Evolutionary conservation across 2,329 filamentous ascomycete species (phyloP), one percentile per base, ranked within the genome.

Genomic region (Colletotrichum eleusines): DNA sequence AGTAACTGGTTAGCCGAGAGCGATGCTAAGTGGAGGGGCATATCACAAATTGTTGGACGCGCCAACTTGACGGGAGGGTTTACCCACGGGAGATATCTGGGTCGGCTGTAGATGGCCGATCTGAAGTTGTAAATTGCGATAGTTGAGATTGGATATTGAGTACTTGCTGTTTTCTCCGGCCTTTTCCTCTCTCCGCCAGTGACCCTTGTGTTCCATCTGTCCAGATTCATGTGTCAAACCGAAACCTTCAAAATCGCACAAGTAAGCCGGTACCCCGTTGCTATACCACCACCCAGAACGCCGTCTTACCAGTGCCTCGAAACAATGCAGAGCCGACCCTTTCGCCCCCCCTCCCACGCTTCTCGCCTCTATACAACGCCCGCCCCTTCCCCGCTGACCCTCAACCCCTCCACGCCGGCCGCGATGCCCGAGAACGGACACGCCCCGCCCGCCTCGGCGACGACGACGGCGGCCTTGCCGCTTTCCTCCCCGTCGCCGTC

Each of bases 401-500:
- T 69, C 31, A 55, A 28, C 51, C 38, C 64, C 31, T 71, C 59
- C 2, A 69, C 31, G 5, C 67, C 71, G 3, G 66, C 65, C 28
- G 63, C 26, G 63, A 77, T 74, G 28, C 74, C 74, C 2, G 74
- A 74, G 42, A 78, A 78, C 12, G 77, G 77, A 65, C 77, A 78
- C 3, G 74, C 42, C 16, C 46, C 46, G 5, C 57, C 48, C 18
- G 53, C 74, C 18, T 75, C 75, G 2, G 53, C 78, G 63, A 58
- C 78, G 63, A 51, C 57, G 74, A 62, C 46, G 64, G 59, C 14
- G 74, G 74, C 59, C 73, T 61, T 58, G 71, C 70, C 11, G 72
- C 54, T 51, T 46, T 67, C 74, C 26, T 72, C 74, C n/a, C 75
- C 78, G 53, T 78, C 80, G n/a, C n/a, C 31, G 31, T 4, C n/a